These are phyloP conservation scores for Vitis hybrid DNA, from an alignment of 177 flowering plant genomes.

Conservation along the genomic window DNA sequence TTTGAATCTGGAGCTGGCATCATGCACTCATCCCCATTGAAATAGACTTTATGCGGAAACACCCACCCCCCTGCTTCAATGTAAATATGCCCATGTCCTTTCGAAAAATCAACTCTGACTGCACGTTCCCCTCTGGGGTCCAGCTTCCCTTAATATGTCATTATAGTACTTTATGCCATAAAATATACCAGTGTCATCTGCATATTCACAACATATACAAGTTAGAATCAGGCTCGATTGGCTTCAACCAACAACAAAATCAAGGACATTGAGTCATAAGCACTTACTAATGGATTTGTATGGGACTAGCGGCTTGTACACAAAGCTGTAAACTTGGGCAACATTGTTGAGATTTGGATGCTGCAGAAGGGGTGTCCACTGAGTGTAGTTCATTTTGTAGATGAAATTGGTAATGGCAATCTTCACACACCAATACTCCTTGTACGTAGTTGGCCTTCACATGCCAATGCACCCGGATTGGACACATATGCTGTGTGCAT, in stretches of 20 bases:
- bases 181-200: conserved; percentile 40
- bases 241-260: neutral
- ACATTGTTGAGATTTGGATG: conserved; percentile 76
- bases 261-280: neutral
- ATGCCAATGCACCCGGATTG: conserved; percentile 72
- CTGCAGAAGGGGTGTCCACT: conserved; percentile 67
- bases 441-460: conserved; percentile 57
- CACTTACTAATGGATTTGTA: conserved; percentile 58
- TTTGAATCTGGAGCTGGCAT: conserved; percentile 32
- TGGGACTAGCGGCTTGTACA: conserved; percentile 66
- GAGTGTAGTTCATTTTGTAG: conserved; percentile 57
- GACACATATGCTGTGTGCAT: conserved; percentile 77
- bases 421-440: conserved; percentile 78
- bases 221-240: no score
- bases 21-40: conserved; percentile 39
- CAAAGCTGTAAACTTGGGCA: conserved; percentile 70
- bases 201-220: conserved; percentile 1
- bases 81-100: conserved; percentile 29
- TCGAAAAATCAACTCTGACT: conserved; percentile 29
- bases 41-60: conserved; percentile 35
- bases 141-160: conserved; percentile 32
- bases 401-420: conserved; percentile 66
- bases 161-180: conserved; percentile 31
- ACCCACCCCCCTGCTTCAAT: conserved; percentile 37
- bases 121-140: conserved; percentile 30